A percentile compares a stretch with the other conserved stretches of the same genome.
Conservation (phyloP, 2,329 filamentous ascomycete species). For the Fusarium newnesense region DNA sequence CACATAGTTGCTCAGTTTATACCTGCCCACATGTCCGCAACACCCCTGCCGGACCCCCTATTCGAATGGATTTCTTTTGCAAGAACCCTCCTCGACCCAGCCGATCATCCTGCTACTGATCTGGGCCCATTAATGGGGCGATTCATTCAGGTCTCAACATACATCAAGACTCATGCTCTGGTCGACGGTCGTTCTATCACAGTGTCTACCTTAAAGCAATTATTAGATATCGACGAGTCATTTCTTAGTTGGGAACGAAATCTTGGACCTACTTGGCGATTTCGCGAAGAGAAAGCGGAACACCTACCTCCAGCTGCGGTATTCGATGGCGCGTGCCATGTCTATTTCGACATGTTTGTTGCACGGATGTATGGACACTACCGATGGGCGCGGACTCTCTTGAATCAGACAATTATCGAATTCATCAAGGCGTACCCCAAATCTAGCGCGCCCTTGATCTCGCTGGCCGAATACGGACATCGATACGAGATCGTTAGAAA, state of each 20-base stretch:
- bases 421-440: constrained; percentile 52
- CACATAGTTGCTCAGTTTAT: constrained; percentile 52
- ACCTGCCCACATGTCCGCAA: constrained; percentile 54
- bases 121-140: constrained; percentile 54
- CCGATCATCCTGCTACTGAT: constrained; percentile 54
- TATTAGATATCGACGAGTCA: constrained; percentile 53
- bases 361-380: constrained; percentile 69
- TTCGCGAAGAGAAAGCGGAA: constrained; percentile 46
- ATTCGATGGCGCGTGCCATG: constrained; percentile 64
- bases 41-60: constrained; percentile 53
- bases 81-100: constrained; percentile 47
- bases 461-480: constrained; percentile 44
- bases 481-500: constrained; percentile 50
- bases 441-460: constrained; percentile 49
- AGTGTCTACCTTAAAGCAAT: constrained; percentile 50
- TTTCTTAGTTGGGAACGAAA: constrained; percentile 54
- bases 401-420: constrained; percentile 61
- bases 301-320: constrained; percentile 54
- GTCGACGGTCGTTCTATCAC: constrained; percentile 52
- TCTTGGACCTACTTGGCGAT: constrained; percentile 52
- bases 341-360: constrained; percentile 64
- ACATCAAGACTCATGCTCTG: constrained; percentile 48
- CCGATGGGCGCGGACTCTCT: constrained; percentile 66
- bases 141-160: constrained; percentile 53
- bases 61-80: constrained; percentile 57